These are phyloP conservation scores for Colletotrichum sp. DNA, from an alignment of 2,329 filamentous ascomycete genomes.

Conservation along the genomic window DNA sequence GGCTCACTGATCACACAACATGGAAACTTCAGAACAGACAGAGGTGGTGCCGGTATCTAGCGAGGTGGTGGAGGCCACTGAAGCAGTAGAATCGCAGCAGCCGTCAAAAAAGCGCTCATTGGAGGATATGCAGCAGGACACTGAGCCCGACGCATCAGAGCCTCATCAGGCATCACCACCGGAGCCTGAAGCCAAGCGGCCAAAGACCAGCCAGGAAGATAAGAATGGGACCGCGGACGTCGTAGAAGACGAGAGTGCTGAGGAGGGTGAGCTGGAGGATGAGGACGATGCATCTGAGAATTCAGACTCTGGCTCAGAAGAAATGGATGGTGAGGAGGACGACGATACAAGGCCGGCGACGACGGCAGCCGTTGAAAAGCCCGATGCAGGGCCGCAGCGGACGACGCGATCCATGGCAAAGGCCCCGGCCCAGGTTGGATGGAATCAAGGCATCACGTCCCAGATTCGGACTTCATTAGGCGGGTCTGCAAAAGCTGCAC, in stretches of 20 bases:
- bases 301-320: not conserved
- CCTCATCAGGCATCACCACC: conserved; percentile 1
- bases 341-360: not conserved
- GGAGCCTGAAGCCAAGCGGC: conserved; percentile 25
- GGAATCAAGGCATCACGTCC: conserved; percentile 20
- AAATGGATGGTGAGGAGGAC: not conserved
- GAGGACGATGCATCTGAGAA: not conserved
- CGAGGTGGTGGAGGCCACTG: not conserved
- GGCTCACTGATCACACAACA: not conserved
- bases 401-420: conserved; percentile 2
- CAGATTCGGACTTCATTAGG: conserved; percentile 18
- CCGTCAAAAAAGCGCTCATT: conserved; percentile 31
- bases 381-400: not conserved
- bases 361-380: not conserved
- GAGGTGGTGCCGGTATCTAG: not conserved
- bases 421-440: not conserved
- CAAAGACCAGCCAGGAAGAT: not conserved
- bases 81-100: not conserved
- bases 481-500: not conserved
- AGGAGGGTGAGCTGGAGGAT: conserved; percentile 40
- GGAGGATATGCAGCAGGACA: conserved; percentile 24
- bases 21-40: conserved; percentile 7
- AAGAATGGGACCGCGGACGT: not conserved
- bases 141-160: not conserved
- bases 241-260: conserved; percentile 19